These are phyloP conservation scores for Hyaloscypha hepaticicola DNA, from an alignment of 495 filamentous ascomycete genomes.

Conservation along the genomic window DNA sequence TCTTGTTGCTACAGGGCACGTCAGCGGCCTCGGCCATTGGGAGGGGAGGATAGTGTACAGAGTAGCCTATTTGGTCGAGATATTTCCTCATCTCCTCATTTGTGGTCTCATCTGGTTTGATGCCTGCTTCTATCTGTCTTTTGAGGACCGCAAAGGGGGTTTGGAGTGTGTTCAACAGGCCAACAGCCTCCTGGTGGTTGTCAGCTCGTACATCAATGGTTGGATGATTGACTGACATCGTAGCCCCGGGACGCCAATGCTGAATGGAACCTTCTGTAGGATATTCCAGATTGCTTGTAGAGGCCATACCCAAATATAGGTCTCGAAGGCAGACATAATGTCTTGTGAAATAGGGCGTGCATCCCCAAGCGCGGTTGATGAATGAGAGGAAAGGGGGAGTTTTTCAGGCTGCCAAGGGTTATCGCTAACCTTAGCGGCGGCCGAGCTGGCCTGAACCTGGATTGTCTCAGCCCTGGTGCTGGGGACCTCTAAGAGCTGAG, in stretches of 20 bases:
- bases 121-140: conserved; percentile 66
- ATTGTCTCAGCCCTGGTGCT: not conserved
- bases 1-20: conserved; percentile 57
- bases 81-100: conserved; percentile 77
- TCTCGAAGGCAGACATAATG: not conserved
- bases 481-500: no score
- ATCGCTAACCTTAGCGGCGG: no score
- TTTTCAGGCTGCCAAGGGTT: no score
- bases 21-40: conserved; percentile 31
- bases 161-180: conserved; percentile 85
- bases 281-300: not conserved
- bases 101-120: conserved; percentile 62
- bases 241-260: conserved; percentile 6
- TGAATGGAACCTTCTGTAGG: not conserved
- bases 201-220: conserved; percentile 10
- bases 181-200: conserved; percentile 67
- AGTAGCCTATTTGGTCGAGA: conserved; percentile 72
- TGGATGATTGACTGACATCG: conserved; percentile 5
- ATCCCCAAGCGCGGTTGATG: not conserved
- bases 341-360: not conserved
- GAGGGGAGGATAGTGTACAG: conserved; percentile 23
- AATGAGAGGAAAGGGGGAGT: not conserved
- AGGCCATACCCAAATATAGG: not conserved
- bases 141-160: conserved; percentile 80
- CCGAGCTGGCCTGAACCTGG: no score